Conservation (phyloP, 306 rosid species). For the Canavalia gladiata region DNA sequence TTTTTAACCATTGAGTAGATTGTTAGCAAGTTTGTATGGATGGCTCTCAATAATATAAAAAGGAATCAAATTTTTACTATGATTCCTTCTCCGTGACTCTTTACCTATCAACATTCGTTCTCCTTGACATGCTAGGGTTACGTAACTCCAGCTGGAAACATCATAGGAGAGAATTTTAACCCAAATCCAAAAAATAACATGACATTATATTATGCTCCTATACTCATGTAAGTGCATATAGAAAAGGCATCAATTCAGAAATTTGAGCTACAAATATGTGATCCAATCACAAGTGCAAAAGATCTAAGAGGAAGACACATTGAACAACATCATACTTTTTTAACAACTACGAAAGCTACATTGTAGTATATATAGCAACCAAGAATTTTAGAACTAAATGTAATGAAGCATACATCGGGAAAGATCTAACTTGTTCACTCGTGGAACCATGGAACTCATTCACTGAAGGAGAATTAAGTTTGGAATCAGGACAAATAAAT, state of each 20-base stretch:
- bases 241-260: not conserved
- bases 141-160: conserved; percentile 67
- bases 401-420: conserved; percentile 16
- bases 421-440: conserved; percentile 16
- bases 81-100: too few species aligned
- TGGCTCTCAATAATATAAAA: too few species aligned
- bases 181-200: not conserved
- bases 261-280: not conserved
- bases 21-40: too few species aligned
- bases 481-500: not conserved
- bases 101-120: not conserved
- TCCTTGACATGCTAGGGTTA: conserved; percentile 75
- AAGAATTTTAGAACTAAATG: conserved; percentile 22
- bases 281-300: not conserved
- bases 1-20: too few species aligned
- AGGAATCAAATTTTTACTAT: too few species aligned
- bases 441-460: not conserved
- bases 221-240: conserved; percentile 24
- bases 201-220: not conserved
- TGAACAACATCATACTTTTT: not conserved
- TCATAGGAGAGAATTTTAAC: conserved; percentile 30
- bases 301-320: not conserved
- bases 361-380: not conserved
- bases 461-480: conserved; percentile 15
- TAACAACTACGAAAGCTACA: not conserved